Evolutionary conservation across 176 grass and related monocot genomes (phyloP), one percentile per base, ranked within the genome.

Genomic region (Microstegium vimineum): DNA sequence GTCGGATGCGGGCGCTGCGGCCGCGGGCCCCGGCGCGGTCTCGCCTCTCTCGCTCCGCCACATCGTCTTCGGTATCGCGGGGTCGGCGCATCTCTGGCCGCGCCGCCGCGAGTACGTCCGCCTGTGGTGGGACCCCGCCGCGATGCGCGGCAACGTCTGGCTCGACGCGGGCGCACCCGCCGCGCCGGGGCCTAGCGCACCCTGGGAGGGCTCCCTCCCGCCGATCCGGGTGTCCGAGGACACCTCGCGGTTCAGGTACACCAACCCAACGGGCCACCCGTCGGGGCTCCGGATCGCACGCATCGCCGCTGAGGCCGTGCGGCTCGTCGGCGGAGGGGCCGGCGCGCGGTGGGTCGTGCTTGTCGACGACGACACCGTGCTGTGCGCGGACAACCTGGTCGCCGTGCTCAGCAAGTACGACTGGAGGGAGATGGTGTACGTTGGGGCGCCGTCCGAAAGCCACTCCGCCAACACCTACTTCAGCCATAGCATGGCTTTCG

Each of bases 391-490:
- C 67, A 99, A 99, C 74, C 76, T 99, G 30, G 93, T 99, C 52
- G 73, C 89, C 18, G 96, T 99, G 66, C 86, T 99, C 60, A 74
- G 86, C 47, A 99, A 99, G 85, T 95, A 99, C 56, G 91, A 99
- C 73, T 99, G 91, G 96, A 91, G 82, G 20, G 93, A 95, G 89
- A 99, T 95, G 96, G 91, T 92, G 22, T 99, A 99, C 73, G 84
- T 99, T 52, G 91, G 96, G 28, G 89, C 88, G 27, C 73, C 93
- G 30, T 99, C 96, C 6, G 93, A 99, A 89, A 95, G 93, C 82
- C 93, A 99, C 76, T 99, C 93, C 0, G 93, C 96, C 0, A 99
- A 99, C 83, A 99, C 93, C 6, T 95, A 95, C 60, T 99, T 99
- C 91, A 95, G 91, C 84, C 96, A 99, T 75, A 75, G 89, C 25